These are phyloP conservation scores for Abrus precatorius DNA, from an alignment of 306 rosid species.

Conservation along the genomic window DNA sequence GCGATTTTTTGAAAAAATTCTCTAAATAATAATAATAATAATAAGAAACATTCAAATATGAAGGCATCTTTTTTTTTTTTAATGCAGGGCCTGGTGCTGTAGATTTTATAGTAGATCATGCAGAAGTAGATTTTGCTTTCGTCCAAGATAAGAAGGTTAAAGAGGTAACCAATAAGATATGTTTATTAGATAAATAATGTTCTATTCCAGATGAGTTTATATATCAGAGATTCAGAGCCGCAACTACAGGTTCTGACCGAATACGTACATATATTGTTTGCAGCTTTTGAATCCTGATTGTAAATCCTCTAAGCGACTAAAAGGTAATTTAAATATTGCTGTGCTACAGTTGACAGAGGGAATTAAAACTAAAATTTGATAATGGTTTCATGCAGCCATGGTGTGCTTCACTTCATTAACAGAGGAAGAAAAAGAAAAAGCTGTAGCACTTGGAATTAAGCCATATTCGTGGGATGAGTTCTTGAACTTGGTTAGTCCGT, in stretches of 20 bases:
- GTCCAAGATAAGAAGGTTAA: constrained; percentile 87
- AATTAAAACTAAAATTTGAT: constrained; percentile 33
- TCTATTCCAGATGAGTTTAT: constrained; percentile 9
- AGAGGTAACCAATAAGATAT: constrained; percentile 57
- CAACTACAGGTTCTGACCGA: constrained; percentile 42
- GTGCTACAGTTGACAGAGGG: constrained; percentile 16
- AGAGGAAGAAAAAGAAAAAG: constrained; percentile 67
- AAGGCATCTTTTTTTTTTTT: not conserved
- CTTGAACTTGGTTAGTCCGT: constrained; percentile 62
- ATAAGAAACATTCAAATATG: not conserved
- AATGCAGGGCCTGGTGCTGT: constrained; percentile 77
- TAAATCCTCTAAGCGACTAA: constrained; percentile 65
- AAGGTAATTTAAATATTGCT: constrained; percentile 58
- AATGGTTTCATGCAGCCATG: constrained; percentile 63
- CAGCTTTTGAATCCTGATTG: constrained; percentile 74
- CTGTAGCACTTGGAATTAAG: constrained; percentile 59
- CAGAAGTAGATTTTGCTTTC: constrained; percentile 70
- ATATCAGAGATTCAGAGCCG: constrained; percentile 9
- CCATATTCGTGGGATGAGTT: constrained; percentile 88
- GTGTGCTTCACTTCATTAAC: constrained; percentile 82
- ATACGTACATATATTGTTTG: constrained; percentile 22
- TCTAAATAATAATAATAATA: constrained; percentile 5
- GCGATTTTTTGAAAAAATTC: not conserved
- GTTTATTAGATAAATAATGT: constrained; percentile 4
- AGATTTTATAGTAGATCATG: constrained; percentile 73